phyloP scores from a whole-genome alignment of 2,329 filamentous ascomycete species.

The Rhynchosporium agropyri region DNA sequence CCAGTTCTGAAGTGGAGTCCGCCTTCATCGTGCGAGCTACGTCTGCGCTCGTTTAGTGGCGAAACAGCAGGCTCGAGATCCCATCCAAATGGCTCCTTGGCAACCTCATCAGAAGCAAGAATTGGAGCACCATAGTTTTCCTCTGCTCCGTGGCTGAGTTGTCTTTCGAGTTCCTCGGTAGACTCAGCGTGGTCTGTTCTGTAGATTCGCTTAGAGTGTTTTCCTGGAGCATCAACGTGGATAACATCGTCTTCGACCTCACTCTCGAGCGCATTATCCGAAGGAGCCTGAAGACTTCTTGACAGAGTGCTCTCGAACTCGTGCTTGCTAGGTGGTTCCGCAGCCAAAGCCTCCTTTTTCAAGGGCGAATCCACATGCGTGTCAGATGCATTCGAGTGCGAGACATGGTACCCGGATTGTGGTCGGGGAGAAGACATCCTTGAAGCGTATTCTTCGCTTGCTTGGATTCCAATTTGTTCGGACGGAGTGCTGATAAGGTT shows the following conservation, averaged over 20 bases:
- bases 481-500: constrained; percentile 75
- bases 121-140: constrained; percentile 75
- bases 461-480: constrained; percentile 88
- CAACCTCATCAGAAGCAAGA: constrained; percentile 83
- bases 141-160: constrained; percentile 42
- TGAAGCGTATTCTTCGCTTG: constrained; percentile 80
- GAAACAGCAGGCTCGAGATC: constrained; percentile 79
- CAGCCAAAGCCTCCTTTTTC: constrained; percentile 52
- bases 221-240: constrained; percentile 72
- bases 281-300: constrained; percentile 42
- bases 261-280: constrained; percentile 47
- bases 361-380: constrained; percentile 44
- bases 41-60: constrained; percentile 67
- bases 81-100: constrained; percentile 69
- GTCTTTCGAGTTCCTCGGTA: constrained; percentile 50
- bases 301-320: constrained; percentile 44
- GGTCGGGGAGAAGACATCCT: constrained; percentile 72
- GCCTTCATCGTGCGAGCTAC: constrained; percentile 59
- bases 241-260: constrained; percentile 64
- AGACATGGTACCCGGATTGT: constrained; percentile 45
- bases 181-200: constrained; percentile 47
- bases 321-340: constrained; percentile 30
- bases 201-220: constrained; percentile 49
- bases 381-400: constrained; percentile 49
- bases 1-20: constrained; percentile 51